Evolutionary conservation across 805 yeast species (phyloP), one percentile per base, ranked within the genome.

Genomic region (Brettanomyces custersianus): DNA sequence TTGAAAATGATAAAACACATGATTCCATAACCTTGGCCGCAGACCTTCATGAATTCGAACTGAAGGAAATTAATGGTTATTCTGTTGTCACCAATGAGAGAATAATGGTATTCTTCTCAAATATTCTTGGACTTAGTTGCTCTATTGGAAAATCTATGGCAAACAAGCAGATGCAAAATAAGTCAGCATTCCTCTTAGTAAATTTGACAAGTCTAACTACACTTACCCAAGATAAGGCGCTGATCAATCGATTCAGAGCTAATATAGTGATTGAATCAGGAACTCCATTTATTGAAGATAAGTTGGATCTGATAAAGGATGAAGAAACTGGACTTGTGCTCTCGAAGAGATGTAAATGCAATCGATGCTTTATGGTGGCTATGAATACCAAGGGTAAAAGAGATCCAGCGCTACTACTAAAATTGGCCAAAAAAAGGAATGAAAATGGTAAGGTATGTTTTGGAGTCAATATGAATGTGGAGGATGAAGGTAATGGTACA

Each of bases 281-380:
- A 2, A 29, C 21, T 15, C 57, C 67, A 4, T 67, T 55, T 47
- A 53, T 37, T 9, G 72, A 66, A 35, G 71, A 67, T 34, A 20
- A 33, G 1, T 66, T 70, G 71, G 18, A 34, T 4, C 20, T 26
- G 4, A 30, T 62, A 0, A 21, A 9, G 10, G 38, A 57, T 5
- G 39, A 39, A 1, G 40, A 38, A n/a, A 32, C 31, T 13, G 34
- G 35, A 11, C 15, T 45, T n/a, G 27, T 24, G 2, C 33, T 53
- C 35, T 31, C 36, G 37, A 45, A 47, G 39, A 17, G 63, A 46
- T 33, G 51, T 40, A 31, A 47, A 21, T 67, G 72, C 39, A 55
- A 61, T 17, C 44, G 72, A 27, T 67, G 72, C 41, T 63, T 61
- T 34, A 65, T 67, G 71, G 57, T 67, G n/a, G 59, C 68, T 3